Evolutionary conservation across 768 basidiomycete genomes (phyloP), one percentile per base, ranked within the genome.

Genomic region (Lentinula sp.): DNA sequence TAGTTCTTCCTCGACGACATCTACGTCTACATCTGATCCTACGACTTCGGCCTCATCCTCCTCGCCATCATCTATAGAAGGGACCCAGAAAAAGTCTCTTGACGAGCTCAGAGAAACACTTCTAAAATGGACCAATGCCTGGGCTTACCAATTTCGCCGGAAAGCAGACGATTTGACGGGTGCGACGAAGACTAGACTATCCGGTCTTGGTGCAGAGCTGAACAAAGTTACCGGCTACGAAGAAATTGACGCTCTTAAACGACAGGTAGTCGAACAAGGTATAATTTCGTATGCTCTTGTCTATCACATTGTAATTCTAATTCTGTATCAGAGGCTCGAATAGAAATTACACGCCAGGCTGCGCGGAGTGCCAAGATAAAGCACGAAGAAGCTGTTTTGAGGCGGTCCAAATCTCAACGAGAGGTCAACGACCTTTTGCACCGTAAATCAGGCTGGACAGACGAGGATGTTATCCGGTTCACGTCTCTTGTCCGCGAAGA

Each of bases 341-440:
- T 98, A 67, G 78, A 83, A 56, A 72, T 76, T 13, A 81, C 88
- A 4, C 84, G 95, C 18, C 74, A 80, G 52, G 84, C 83, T 5
- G 87, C 95, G 0, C 79, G 84, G 43, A 72, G 78, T 37, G 88
- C 93, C 5, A 98, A 98, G 74, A 68, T 71, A 6, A 81, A 84
- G 4, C 88, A 95, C 67, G 90, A 92, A 60, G 74, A 80, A 59
- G 91, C 95, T 0, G 91, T 95, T n/a, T 70, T 81, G 10, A 78
- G 85, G 66, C 88, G 95, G 5, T 87, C 93, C 8, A 80, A 86
- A 48, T 93, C 93, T 4, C 96, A 99, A 71, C 85, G 91, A n/a
- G 90, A 96, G 71, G 93, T 97, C 57, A 98, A 98, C 74, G 91
- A 95, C 70, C 84, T 99, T 2, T 77, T 98, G 15, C 90, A 94